These are phyloP conservation scores for Calendula officinalis DNA, from an alignment of 129 eudicot genomes.

Conservation along the genomic window DNA sequence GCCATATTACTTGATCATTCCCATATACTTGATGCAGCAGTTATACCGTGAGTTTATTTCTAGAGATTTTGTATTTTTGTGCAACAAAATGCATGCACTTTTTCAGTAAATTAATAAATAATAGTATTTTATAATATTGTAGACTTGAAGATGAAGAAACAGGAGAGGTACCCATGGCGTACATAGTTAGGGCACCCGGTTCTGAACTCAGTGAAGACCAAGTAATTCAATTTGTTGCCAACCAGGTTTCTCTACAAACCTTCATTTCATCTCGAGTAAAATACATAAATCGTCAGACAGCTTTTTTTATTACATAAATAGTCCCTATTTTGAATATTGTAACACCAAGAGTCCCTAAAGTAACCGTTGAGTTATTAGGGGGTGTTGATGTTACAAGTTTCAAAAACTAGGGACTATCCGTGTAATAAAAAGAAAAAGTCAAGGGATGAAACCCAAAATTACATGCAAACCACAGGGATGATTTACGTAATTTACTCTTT, in stretches of 20 bases:
- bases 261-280: conserved; percentile 3
- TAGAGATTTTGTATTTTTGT: background rate
- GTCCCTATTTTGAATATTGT: too few relatives aligned
- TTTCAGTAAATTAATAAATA: background rate
- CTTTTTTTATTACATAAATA: too few relatives aligned
- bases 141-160: conserved; percentile 76
- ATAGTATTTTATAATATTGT: conserved; percentile 16
- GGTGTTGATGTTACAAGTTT: too few relatives aligned
- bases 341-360: too few relatives aligned
- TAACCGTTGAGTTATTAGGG: too few relatives aligned
- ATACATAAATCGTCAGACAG: too few relatives aligned
- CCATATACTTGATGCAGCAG: conserved; percentile 73
- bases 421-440: too few relatives aligned
- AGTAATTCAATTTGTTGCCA: conserved; percentile 59
- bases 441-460: too few relatives aligned
- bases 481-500: too few relatives aligned
- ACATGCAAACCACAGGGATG: background rate
- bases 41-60: conserved; percentile 49
- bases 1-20: conserved; percentile 65
- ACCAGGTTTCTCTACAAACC: conserved; percentile 45
- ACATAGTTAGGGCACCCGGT: conserved; percentile 53
- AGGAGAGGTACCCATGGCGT: conserved; percentile 81
- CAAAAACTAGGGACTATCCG: background rate
- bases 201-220: conserved; percentile 55
- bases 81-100: conserved; percentile 5